These are phyloP conservation scores for Pleurotus djamor DNA, from an alignment of 768 basidiomycete species.

Conservation along the genomic window DNA sequence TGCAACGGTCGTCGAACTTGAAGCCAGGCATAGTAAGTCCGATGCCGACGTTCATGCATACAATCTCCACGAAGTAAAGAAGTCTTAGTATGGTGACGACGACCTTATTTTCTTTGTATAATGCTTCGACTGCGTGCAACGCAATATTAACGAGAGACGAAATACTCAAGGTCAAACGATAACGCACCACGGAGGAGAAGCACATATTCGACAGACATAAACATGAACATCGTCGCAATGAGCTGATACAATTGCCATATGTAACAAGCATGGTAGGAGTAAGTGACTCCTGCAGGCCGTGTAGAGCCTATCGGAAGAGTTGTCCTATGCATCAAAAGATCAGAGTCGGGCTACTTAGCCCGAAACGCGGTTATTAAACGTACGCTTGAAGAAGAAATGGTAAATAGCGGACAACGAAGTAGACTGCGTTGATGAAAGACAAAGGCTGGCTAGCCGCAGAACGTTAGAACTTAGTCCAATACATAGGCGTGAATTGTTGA, in stretches of 20 bases:
- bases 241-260: conserved; percentile 6
- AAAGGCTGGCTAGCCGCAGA: neutral
- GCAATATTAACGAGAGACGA: neutral
- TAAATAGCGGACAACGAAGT: conserved; percentile 9
- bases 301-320: conserved; percentile 31
- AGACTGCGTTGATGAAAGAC: conserved; percentile 5
- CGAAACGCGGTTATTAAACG: neutral
- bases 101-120: neutral
- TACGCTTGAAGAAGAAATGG: neutral
- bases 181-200: conserved; percentile 3
- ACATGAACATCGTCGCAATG: neutral
- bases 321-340: conserved; percentile 17
- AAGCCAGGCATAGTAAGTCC: neutral
- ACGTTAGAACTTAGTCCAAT: neutral
- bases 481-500: neutral
- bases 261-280: conserved; percentile 11
- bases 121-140: neutral
- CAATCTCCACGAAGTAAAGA: neutral
- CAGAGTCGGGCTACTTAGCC: neutral
- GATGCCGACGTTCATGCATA: conserved; percentile 1
- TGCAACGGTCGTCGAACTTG: neutral
- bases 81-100: neutral
- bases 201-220: conserved; percentile 5
- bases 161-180: neutral
- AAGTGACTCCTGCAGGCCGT: conserved; percentile 29